Evolutionary conservation across 176 grass and related monocot genomes (phyloP).

Genomic region (Juncus effusus): DNA sequence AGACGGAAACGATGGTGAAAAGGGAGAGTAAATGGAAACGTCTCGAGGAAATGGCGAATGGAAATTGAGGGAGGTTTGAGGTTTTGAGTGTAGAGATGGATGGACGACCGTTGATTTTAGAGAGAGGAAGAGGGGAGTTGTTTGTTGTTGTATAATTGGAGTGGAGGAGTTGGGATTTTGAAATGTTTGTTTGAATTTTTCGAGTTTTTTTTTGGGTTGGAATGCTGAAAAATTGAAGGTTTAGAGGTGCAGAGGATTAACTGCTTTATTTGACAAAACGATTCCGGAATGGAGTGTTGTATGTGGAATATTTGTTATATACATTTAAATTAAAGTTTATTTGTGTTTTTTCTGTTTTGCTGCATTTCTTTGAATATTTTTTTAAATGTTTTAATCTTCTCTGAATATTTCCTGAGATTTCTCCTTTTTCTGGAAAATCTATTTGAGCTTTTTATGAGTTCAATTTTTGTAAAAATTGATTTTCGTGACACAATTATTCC

Average conservation of each 20-base stretch:
- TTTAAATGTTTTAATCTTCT: slow-evolving; percentile 4
- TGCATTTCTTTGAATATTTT: not conserved
- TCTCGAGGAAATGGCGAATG: slow-evolving; percentile 61
- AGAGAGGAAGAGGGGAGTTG: no score
- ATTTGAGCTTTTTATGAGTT: not conserved
- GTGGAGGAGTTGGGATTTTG: slow-evolving; percentile 17
- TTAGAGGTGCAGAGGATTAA: slow-evolving; percentile 11
- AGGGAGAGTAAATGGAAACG: slow-evolving; percentile 60
- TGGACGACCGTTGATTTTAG: slow-evolving; percentile 14
- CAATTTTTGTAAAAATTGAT: no score
- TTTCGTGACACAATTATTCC: not conserved
- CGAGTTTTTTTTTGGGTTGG: slow-evolving; percentile 7
- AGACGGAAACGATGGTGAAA: slow-evolving; percentile 53
- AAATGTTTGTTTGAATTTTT: slow-evolving; percentile 7
- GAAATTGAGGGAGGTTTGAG: slow-evolving; percentile 29
- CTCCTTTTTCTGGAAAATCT: not conserved
- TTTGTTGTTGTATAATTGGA: slow-evolving; percentile 23
- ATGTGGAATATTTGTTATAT: slow-evolving; percentile 29
- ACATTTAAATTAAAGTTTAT: slow-evolving; percentile 24
- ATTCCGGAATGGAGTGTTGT: slow-evolving; percentile 20
- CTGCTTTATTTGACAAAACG: slow-evolving; percentile 27
- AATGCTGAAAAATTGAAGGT: slow-evolving; percentile 15
- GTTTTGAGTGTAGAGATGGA: slow-evolving; percentile 9
- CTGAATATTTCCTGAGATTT: not conserved
- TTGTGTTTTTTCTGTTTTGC: not conserved